A percentile compares a stretch with the other conserved stretches of the same genome.
Evolutionary conservation across 2,329 filamentous ascomycete genomes (phyloP).

Genomic region (Neopestalotiopsis sp.): DNA sequence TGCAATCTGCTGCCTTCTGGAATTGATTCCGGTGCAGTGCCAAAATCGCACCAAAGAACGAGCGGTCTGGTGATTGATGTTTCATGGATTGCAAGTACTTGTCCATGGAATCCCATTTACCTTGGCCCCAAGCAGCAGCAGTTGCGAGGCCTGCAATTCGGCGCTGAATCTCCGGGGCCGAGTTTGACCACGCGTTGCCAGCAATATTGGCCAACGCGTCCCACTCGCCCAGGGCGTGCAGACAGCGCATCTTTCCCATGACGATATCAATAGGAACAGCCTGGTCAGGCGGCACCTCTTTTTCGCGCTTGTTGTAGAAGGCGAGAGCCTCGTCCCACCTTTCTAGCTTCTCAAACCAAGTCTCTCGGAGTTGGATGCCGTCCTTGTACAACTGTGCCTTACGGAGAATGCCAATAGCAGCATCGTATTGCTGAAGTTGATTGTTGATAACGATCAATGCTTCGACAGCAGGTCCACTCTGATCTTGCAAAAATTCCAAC

Average conservation of each 20-base stretch:
- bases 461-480: constrained; percentile 93
- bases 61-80: constrained; percentile 87
- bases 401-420: constrained; percentile 94
- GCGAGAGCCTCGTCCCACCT: constrained; percentile 96
- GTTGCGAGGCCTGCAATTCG: constrained; percentile 93
- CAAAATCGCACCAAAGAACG: constrained; percentile 96
- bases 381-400: constrained; percentile 96
- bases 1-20: constrained; percentile 84
- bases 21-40: constrained; percentile 96
- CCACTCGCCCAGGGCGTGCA: constrained; percentile 97
- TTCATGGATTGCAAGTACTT: constrained; percentile 96
- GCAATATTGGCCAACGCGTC: constrained; percentile 88
- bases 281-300: constrained; percentile 64
- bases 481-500: constrained; percentile 95
- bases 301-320: constrained; percentile 88
- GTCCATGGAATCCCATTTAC: constrained; percentile 98
- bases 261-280: constrained; percentile 84
- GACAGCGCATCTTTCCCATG: constrained; percentile 99
- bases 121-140: constrained; percentile 93
- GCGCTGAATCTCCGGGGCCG: constrained; percentile 83
- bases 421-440: constrained; percentile 97
- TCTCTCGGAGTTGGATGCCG: constrained; percentile 91
- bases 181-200: constrained; percentile 92
- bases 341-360: constrained; percentile 98
- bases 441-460: constrained; percentile 99